Base-by-base conservation (phyloP, 371 early-diverging fungal species). In the Mortierella sp. region DNA sequence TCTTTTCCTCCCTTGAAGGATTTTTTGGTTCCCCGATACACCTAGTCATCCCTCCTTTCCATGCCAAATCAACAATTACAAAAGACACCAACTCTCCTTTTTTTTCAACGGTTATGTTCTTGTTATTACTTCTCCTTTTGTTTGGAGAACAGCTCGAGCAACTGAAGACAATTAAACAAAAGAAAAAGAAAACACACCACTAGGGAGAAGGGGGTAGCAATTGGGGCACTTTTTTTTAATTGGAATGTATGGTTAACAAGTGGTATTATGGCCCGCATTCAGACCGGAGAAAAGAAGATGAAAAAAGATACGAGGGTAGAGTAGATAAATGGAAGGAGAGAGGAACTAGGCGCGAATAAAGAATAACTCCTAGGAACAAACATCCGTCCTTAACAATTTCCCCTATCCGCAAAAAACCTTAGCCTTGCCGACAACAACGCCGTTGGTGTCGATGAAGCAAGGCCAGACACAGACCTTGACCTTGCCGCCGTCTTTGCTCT, bases 381-480 rank as follows among this genome's bases (percentile, higher is more conserved):
- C 43, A 40, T 40, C 43, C 43, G 6, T 4, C 43, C 43, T 40
- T 4, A 2, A 40, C 6, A 40, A 2, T 40, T 40, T 48, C 19
- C 11, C 5, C 61, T 76, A 86, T 37, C 86, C 77, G 75, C 86
- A 86, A 74, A 86, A 86, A 16, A 86, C 86, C 71, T 86, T 86
- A 61, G 86, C 86, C 64, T 82, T 81, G 75, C 86, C 86, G 13
- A 86, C 79, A 6, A 86, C 82, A 2, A 79, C 86, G 2, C 86
- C 86, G 37, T 86, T 86, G 64, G 86, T 75, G 64, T 86, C 86
- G 11, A 82, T 69, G 72, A 86, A 86, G 86, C 86, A 86, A 6
- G 86, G 86, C 72, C 82, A 76, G 31, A 86, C 86, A 70, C 86
- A 86, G 24, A 86, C 86, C 54, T 81, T 78, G 80, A 86, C 86